phyloP scores from a whole-genome alignment of 352 stramenopile species.

The Globisporangium irregulare region DNA sequence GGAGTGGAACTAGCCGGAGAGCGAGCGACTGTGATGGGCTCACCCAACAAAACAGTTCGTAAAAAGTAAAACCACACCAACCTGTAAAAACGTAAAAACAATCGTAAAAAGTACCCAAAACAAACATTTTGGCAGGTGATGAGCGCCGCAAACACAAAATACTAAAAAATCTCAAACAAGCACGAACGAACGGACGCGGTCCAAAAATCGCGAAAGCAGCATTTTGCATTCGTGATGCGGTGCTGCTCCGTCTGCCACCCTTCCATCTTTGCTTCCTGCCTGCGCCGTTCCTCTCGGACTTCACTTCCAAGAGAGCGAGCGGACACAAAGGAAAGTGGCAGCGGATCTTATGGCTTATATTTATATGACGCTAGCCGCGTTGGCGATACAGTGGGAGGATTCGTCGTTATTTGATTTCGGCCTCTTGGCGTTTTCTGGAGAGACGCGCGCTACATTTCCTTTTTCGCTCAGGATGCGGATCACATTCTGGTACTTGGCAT shows the following conservation, averaged over 20 bases:
- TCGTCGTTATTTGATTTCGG: background rate
- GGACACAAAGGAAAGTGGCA: background rate
- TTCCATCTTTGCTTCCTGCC: background rate
- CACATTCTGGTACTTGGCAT: too few species aligned
- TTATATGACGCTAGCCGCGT: background rate
- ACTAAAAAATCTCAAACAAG: background rate
- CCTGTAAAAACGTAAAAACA: background rate
- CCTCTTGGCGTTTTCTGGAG: background rate
- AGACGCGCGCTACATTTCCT: background rate
- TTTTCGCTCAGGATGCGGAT: background rate
- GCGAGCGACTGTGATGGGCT: background rate
- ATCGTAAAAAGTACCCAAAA: background rate
- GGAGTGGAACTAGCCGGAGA: background rate
- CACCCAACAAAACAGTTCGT: background rate
- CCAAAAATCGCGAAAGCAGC: background rate
- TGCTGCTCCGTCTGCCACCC: background rate
- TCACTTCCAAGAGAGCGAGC: background rate
- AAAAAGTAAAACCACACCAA: background rate
- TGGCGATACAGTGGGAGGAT: background rate
- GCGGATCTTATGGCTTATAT: too few species aligned
- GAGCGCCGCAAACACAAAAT: background rate
- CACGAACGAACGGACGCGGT: background rate
- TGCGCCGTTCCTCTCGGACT: background rate
- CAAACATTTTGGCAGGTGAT: background rate
- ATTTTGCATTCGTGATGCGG: background rate